Evolutionary conservation across 345 rosid species (phyloP).

Genomic region (Garcia nutans): DNA sequence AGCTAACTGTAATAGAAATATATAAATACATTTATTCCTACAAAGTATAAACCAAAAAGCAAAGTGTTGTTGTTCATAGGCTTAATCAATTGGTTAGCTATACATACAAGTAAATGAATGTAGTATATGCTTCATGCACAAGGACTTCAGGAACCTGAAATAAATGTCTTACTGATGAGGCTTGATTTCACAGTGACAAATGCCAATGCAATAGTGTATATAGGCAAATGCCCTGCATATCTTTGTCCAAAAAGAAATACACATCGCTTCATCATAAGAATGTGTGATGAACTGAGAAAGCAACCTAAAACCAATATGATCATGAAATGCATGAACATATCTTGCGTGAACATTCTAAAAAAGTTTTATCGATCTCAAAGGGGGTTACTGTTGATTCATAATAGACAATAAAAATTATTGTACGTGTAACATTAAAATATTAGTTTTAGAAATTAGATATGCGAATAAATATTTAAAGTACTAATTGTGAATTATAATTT

Average conservation of each 20-base stretch:
- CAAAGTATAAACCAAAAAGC: conserved; percentile 9
- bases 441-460: too few species aligned
- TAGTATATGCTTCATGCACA: neutral
- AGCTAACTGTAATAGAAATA: too few species aligned
- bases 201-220: conserved; percentile 77
- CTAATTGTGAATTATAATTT: too few species aligned
- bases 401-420: too few species aligned
- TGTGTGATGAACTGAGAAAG: neutral
- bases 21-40: too few species aligned
- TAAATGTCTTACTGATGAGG: conserved; percentile 63
- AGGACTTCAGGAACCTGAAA: neutral
- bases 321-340: too few species aligned
- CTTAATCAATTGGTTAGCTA: neutral
- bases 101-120: neutral
- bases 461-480: too few species aligned
- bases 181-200: conserved; percentile 97
- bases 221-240: conserved; percentile 96
- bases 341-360: too few species aligned
- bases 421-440: too few species aligned
- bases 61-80: neutral
- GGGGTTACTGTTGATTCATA: too few species aligned
- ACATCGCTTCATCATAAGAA: neutral
- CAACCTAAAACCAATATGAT: neutral
- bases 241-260: conserved; percentile 44
- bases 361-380: too few species aligned